Percentiles rank a stretch among this genome's conserved stretches.
Conservation (phyloP, 2,329 filamentous ascomycete genomes). For the Stenocarpella maydis region DNA sequence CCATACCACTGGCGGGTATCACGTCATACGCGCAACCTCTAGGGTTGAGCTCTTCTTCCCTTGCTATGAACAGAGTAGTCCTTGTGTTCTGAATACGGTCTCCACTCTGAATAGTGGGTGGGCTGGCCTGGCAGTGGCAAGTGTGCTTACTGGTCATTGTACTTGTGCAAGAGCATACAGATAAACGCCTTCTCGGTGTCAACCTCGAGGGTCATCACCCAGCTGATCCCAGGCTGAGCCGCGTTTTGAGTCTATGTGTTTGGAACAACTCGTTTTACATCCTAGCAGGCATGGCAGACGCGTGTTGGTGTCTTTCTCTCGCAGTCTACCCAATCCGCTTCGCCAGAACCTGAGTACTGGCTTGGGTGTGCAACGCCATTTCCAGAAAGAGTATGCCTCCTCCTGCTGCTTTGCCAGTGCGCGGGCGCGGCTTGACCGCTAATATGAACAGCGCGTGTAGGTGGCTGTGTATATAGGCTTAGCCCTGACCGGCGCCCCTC, state of each 20-base stretch:
- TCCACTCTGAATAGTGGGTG: not conserved
- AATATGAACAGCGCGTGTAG: not conserved
- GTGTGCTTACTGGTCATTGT: no score
- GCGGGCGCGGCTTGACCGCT: not conserved
- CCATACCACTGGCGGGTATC: no score
- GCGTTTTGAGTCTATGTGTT: conserved; percentile 1
- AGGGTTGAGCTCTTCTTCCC: no score
- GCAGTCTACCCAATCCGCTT: not conserved
- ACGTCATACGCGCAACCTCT: no score
- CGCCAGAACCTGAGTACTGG: not conserved
- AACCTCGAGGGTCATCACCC: no score
- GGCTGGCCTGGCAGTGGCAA: no score
- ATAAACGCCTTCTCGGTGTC: no score
- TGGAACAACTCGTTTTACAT: conserved; percentile 6
- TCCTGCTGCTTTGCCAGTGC: not conserved
- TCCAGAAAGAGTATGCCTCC: not conserved
- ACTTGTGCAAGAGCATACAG: not conserved
- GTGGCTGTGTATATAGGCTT: not conserved
- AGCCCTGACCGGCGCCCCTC: not conserved
- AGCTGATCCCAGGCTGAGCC: not conserved
- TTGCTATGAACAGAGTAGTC: not conserved
- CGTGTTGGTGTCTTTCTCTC: not conserved
- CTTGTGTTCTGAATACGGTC: not conserved
- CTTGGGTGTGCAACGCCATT: not conserved
- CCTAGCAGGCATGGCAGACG: conserved; percentile 6